Evolutionary conservation across 495 filamentous ascomycete genomes (phyloP).

Genomic region (Penicillium atrosanguineum): DNA sequence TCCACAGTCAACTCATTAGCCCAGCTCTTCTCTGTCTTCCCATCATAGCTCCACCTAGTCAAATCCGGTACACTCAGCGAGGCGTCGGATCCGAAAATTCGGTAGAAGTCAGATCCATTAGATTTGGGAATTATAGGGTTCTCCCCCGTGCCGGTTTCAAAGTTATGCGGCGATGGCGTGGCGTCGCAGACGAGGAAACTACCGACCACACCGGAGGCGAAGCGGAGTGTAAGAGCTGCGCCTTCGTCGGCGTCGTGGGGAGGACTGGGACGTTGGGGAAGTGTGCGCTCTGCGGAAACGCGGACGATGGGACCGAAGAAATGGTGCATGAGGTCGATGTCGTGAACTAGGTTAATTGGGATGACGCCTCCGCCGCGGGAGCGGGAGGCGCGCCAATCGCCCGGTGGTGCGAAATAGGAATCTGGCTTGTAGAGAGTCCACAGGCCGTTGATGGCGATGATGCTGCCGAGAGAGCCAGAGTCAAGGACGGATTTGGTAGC

Average conservation of each 20-base stretch:
- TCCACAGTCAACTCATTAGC: conserved; percentile 27
- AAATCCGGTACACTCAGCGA: conserved; percentile 57
- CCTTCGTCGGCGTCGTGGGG: conserved; percentile 55
- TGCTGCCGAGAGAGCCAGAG: conserved; percentile 37
- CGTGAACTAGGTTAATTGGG: conserved; percentile 60
- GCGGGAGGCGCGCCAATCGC: conserved; percentile 44
- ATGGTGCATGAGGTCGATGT: conserved; percentile 58
- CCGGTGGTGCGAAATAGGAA: conserved; percentile 47
- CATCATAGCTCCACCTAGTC: conserved; percentile 52
- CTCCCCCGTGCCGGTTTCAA: conserved; percentile 57
- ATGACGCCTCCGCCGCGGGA: conserved; percentile 46
- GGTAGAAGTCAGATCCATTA: conserved; percentile 47
- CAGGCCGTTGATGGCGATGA: conserved; percentile 54
- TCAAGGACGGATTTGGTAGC: conserved; percentile 46
- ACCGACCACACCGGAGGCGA: conserved; percentile 55
- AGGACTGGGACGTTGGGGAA: conserved; percentile 33
- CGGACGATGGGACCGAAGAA: conserved; percentile 53
- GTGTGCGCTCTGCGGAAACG: conserved; percentile 49
- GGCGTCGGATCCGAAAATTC: conserved; percentile 54
- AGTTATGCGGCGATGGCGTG: conserved; percentile 51
- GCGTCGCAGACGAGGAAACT: conserved; percentile 56
- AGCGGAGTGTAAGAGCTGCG: conserved; percentile 52
- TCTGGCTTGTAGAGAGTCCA: conserved; percentile 54
- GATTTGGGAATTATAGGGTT: conserved; percentile 51
- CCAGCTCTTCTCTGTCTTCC: conserved; percentile 32